Evolutionary conservation across 2,329 filamentous ascomycete genomes (phyloP).

Genomic region (Stagonosporopsis tanaceti): DNA sequence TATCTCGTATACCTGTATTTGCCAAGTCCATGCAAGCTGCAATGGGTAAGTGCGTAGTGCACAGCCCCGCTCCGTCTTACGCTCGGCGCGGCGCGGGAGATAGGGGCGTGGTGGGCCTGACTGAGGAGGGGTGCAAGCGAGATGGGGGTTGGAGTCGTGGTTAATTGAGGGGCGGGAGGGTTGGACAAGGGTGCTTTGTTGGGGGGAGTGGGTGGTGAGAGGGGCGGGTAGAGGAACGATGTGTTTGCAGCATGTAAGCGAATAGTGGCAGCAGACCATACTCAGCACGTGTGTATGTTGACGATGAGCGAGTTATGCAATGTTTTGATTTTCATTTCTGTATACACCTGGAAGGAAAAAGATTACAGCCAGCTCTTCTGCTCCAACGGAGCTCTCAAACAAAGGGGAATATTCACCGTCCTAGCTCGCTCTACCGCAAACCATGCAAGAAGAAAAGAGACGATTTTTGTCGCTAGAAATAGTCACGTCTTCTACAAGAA

Average conservation of each 20-base stretch:
- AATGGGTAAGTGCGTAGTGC: too few relatives aligned
- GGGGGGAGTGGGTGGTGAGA: too few relatives aligned
- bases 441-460: conserved; percentile 11
- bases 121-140: not conserved
- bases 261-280: not conserved
- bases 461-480: not conserved
- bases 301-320: not conserved
- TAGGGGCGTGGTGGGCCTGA: not conserved
- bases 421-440: conserved; percentile 11
- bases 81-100: not conserved
- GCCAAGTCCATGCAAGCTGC: not conserved
- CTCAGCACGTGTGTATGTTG: not conserved
- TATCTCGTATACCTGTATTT: not conserved
- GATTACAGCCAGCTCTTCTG: conserved; percentile 12
- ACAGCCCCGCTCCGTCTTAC: not conserved
- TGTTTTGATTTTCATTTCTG: conserved; percentile 16
- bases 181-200: too few relatives aligned
- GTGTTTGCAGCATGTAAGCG: too few relatives aligned
- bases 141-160: too few relatives aligned
- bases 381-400: conserved; percentile 6
- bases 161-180: too few relatives aligned
- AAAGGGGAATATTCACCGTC: conserved; percentile 21
- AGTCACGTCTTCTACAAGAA: conserved; percentile 54
- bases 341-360: conserved; percentile 2
- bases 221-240: too few relatives aligned